A percentile compares a stretch with the other conserved stretches of the same genome.
phyloP scores from a whole-genome alignment of 2,329 filamentous ascomycete species.

The Stemphylium beticola region DNA sequence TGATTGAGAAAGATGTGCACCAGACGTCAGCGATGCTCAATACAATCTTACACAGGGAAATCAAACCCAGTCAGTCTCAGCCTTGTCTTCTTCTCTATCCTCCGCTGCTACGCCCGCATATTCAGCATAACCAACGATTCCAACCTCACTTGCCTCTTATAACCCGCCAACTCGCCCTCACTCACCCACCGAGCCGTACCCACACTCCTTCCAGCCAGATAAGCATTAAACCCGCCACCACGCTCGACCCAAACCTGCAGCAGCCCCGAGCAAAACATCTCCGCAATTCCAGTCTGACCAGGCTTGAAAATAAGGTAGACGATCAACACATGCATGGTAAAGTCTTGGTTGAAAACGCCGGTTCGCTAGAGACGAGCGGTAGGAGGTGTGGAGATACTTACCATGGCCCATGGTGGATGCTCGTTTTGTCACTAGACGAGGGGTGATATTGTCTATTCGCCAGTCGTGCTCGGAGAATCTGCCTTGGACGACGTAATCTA shows the following conservation, averaged over 20 bases:
- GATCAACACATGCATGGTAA: conserved; percentile 35
- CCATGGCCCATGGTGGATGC: conserved; percentile 21
- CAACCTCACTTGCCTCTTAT: conserved; percentile 17
- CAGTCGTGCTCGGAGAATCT: conserved; percentile 12
- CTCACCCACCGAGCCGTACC: conserved; percentile 23
- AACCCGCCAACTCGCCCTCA: conserved; percentile 18
- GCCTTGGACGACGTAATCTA: conserved; percentile 22
- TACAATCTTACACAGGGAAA: not conserved
- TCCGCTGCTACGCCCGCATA: conserved; percentile 20
- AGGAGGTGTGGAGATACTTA: conserved; percentile 33
- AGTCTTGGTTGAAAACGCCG: conserved; percentile 17
- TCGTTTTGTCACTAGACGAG: conserved; percentile 2
- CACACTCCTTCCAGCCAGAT: conserved; percentile 35
- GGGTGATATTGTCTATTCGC: conserved; percentile 30
- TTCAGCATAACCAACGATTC: conserved; percentile 18
- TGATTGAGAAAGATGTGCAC: not conserved
- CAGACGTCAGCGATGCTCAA: not conserved
- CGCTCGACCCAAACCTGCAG: conserved; percentile 36
- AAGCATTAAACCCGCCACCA: conserved; percentile 39
- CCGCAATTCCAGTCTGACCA: conserved; percentile 32
- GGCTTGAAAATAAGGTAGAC: conserved; percentile 36
- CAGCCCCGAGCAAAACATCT: conserved; percentile 39
- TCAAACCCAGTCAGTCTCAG: conserved; percentile 6
- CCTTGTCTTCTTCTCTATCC: conserved; percentile 13
- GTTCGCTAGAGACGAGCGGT: conserved; percentile 20